phyloP scores from a whole-genome alignment of 371 early-diverging fungal genomes.

The Conidiobolus incongruus region DNA sequence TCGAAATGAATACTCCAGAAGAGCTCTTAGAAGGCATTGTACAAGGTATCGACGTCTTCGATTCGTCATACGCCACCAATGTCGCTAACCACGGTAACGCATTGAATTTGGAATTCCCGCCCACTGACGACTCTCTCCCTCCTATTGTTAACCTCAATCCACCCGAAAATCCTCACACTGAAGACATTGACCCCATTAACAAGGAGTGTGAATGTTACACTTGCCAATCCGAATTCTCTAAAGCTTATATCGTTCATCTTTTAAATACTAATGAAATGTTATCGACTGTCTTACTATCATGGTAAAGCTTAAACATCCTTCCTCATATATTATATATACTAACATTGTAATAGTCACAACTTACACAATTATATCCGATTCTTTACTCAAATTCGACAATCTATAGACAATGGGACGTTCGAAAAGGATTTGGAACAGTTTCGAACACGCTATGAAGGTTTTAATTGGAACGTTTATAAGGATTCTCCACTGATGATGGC shows the following conservation, averaged over 20 bases:
- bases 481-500: no score
- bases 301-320: neutral
- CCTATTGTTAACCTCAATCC: neutral
- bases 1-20: neutral
- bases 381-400: neutral
- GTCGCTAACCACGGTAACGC: conserved; percentile 1
- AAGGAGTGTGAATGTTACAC: conserved; percentile 1
- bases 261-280: conserved; percentile 4
- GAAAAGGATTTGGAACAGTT: neutral
- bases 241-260: conserved; percentile 2
- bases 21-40: neutral
- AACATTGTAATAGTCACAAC: conserved; percentile 5
- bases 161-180: neutral
- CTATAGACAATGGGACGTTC: neutral
- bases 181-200: neutral
- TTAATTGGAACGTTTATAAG: no score
- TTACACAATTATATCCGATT: neutral
- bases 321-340: neutral
- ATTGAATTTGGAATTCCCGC: neutral
- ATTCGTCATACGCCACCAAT: neutral
- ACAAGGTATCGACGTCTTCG: conserved; percentile 1
- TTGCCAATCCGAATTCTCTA: conserved; percentile 1
- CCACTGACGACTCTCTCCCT: neutral
- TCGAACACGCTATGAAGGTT: no score
- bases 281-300: neutral